Evolutionary conservation across 2,329 filamentous ascomycete genomes (phyloP).

Genomic region (Macroventuria anomochaeta): DNA sequence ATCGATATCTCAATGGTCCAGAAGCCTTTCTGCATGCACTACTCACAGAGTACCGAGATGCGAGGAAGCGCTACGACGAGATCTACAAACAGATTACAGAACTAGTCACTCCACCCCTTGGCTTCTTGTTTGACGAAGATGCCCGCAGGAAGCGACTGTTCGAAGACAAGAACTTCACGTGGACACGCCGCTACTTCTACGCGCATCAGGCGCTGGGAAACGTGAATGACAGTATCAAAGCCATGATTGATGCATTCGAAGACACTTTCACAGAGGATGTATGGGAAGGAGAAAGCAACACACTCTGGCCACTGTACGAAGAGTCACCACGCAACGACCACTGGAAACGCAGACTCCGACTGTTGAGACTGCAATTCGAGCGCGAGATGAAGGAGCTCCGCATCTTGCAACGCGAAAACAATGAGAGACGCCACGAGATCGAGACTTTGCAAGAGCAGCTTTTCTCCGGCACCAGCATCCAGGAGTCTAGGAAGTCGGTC

Average conservation of each 20-base stretch:
- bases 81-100: conserved; percentile 65
- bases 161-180: conserved; percentile 67
- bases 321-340: conserved; percentile 55
- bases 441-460: conserved; percentile 65
- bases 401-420: conserved; percentile 59
- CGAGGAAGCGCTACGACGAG: conserved; percentile 63
- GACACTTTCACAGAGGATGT: conserved; percentile 66
- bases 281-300: conserved; percentile 63
- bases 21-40: conserved; percentile 67
- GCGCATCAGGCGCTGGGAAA: conserved; percentile 67
- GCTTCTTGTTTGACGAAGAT: conserved; percentile 65
- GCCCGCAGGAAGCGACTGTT: conserved; percentile 66
- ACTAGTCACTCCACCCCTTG: conserved; percentile 64
- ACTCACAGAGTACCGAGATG: conserved; percentile 66
- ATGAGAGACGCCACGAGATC: conserved; percentile 62
- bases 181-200: conserved; percentile 68
- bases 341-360: conserved; percentile 59
- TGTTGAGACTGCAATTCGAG: conserved; percentile 58
- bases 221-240: conserved; percentile 65
- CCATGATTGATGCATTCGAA: conserved; percentile 63
- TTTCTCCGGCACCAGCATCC: conserved; percentile 68
- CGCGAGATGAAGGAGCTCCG: conserved; percentile 59
- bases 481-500: conserved; percentile 66
- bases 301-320: conserved; percentile 62
- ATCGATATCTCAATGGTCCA: conserved; percentile 65